Evolutionary conservation across 495 filamentous ascomycete species (phyloP).

Genomic region (Tuber brumale): DNA sequence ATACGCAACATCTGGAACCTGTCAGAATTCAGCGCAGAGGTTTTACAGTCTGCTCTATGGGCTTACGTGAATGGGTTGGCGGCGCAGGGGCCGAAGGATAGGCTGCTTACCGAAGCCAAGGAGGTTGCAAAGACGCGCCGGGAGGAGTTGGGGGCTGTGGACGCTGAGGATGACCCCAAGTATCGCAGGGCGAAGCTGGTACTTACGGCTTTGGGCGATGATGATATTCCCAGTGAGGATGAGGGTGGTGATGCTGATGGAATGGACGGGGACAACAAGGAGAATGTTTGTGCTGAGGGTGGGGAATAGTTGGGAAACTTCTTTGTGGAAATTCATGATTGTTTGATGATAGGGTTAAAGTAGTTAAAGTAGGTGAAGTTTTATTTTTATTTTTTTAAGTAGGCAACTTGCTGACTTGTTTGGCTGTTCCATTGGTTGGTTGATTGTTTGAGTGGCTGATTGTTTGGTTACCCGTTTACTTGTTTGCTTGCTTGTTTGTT

Average conservation of each 20-base stretch:
- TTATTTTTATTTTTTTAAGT: not conserved
- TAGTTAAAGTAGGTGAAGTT: not conserved
- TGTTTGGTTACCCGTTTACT: not conserved
- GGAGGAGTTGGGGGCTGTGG: constrained; percentile 24
- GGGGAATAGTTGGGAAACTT: not conserved
- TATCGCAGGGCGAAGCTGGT: constrained; percentile 41
- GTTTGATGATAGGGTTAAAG: not conserved
- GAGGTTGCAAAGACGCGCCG: constrained; percentile 25
- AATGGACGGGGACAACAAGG: constrained; percentile 16
- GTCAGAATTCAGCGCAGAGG: constrained; percentile 18
- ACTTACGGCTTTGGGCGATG: constrained; percentile 36
- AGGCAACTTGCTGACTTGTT: not conserved
- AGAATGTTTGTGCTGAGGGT: constrained; percentile 8
- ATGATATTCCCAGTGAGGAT: constrained; percentile 8
- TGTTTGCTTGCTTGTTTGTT: not conserved
- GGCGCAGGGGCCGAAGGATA: constrained; percentile 30
- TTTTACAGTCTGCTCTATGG: constrained; percentile 21
- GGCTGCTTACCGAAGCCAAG: constrained; percentile 35
- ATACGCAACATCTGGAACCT: constrained; percentile 33
- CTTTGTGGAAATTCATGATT: not conserved
- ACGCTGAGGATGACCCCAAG: constrained; percentile 9
- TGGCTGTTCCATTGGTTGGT: not conserved
- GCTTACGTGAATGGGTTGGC: constrained; percentile 32
- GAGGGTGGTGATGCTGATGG: constrained; percentile 23
- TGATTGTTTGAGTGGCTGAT: not conserved